phyloP scores from a whole-genome alignment of 306 rosid species.

The Argentina anserina region DNA sequence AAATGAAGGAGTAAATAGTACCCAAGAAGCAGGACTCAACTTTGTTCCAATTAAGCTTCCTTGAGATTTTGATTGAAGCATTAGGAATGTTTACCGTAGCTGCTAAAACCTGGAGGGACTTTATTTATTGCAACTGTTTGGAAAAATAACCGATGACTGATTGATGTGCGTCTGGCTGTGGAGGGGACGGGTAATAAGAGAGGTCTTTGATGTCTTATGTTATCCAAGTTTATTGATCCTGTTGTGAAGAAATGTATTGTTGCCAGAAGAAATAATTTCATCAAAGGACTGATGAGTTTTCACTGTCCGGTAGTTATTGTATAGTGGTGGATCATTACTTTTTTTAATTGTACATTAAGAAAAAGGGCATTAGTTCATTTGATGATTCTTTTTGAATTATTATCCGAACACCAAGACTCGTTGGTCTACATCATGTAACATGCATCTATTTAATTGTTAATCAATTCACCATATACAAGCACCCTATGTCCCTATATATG shows the following conservation, averaged over 20 bases:
- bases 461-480: neutral
- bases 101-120: neutral
- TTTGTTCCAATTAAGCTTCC: neutral
- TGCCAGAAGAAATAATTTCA: conserved; percentile 2
- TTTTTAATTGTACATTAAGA: neutral
- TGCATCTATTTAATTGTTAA: neutral
- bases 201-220: neutral
- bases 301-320: neutral
- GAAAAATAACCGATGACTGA: neutral
- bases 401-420: neutral
- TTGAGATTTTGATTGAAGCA: neutral
- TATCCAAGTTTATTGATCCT: neutral
- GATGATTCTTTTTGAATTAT: neutral
- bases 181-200: neutral
- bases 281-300: neutral
- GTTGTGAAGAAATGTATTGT: neutral
- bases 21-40: neutral
- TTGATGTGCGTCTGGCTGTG: neutral
- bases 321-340: neutral
- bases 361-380: neutral
- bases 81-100: neutral
- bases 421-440: neutral
- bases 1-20: neutral
- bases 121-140: neutral
- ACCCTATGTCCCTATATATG: neutral